Evolutionary conservation across 768 basidiomycete genomes (phyloP), one percentile per base, ranked within the genome.

Genomic region (Lentinula guzmanii): DNA sequence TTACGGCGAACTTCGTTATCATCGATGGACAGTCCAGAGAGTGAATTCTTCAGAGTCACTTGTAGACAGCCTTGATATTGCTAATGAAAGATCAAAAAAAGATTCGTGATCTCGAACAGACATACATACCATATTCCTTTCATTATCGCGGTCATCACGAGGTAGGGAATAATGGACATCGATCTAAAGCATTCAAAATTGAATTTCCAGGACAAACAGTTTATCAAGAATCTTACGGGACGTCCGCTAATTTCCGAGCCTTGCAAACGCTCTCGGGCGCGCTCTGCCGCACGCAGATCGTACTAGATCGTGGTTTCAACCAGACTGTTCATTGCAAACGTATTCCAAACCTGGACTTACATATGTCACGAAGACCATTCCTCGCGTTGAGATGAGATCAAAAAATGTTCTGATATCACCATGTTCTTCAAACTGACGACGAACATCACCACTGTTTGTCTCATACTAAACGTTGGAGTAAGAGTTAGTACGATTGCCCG

Each of bases 281-380:
- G 82, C 75, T 98, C 92, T 45, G 97, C 96, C 54, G 93, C 91
- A 63, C 97, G 86, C 15, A 97, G 74, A 73, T 99, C 97, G 72
- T 76, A 98, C 97, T 99, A 35, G n/a, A 61, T 42, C 11, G 16
- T 8, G 6, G 45, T 21, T 37, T 45, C 9, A 33, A 37, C 34
- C 18, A 46, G 21, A 56, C 33, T 54, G 31, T 56, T 41, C 24
- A 31, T 58, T 41, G 6, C 16, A 16, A 1, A 1, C 37, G 57
- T 41, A 10, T 8, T 28, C 16, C 59, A 39, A 24, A 16, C n/a
- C 15, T 35, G 50, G 53, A 85, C 96, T 84, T 76, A 98, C 97
- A 72, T 93, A 99, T 52, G 96, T 99, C 50, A 98, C 90, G 73
- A 99, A 99, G 13, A 98, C 90, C 92, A 99, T 97, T n/a, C 97